phyloP scores from a whole-genome alignment of 2,329 filamentous ascomycete genomes.

The Ophiostoma novo-ulmi region DNA sequence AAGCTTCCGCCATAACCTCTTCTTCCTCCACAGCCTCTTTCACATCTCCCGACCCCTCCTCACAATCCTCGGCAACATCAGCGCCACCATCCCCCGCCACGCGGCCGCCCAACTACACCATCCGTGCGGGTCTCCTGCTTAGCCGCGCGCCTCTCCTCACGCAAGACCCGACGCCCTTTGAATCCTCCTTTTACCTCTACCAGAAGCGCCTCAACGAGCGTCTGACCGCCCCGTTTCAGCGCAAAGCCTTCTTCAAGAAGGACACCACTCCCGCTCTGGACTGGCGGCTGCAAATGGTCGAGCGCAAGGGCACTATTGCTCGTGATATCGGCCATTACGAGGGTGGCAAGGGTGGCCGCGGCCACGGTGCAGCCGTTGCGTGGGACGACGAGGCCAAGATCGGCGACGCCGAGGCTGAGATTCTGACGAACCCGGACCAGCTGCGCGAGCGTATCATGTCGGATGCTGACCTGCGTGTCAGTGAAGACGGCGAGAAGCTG shows the following conservation, averaged over 20 bases:
- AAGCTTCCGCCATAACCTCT: constrained; percentile 14
- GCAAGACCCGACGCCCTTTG: constrained; percentile 76
- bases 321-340: constrained; percentile 81
- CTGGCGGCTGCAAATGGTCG: constrained; percentile 80
- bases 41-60: constrained; percentile 3
- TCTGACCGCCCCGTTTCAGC: constrained; percentile 76
- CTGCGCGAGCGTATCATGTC: constrained; percentile 65
- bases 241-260: constrained; percentile 91
- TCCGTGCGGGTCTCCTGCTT: constrained; percentile 68
- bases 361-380: constrained; percentile 46
- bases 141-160: constrained; percentile 86
- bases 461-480: constrained; percentile 64
- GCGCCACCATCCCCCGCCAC: constrained; percentile 32
- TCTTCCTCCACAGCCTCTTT: constrained; percentile 6
- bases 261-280: constrained; percentile 79
- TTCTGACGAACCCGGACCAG: constrained; percentile 48
- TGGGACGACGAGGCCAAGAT: constrained; percentile 92
- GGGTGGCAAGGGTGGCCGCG: constrained; percentile 40
- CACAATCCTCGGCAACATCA: constrained; percentile 26
- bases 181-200: constrained; percentile 92
- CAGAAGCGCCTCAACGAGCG: constrained; percentile 96
- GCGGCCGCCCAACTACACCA: constrained; percentile 40
- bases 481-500: constrained; percentile 56
- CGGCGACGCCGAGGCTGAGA: constrained; percentile 57
- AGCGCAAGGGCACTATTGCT: constrained; percentile 66